phyloP scores from a whole-genome alignment of 305 asterid species.

The Rubia peregrina region DNA sequence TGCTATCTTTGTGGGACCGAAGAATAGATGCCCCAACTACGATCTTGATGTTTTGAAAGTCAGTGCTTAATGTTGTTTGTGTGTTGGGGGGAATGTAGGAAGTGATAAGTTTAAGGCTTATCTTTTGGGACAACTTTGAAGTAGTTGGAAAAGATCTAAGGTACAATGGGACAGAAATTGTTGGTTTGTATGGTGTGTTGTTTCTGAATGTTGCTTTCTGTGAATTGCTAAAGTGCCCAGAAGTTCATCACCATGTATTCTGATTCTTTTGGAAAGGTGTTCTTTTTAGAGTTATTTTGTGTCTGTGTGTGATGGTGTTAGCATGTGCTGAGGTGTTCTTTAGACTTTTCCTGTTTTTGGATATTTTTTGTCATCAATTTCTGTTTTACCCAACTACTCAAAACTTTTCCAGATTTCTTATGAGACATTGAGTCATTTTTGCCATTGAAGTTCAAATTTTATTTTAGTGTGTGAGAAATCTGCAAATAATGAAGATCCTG shows the following conservation, averaged over 20 bases:
- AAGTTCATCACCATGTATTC: slow-evolving; percentile 2
- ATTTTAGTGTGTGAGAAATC: not conserved
- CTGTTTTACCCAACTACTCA: not conserved
- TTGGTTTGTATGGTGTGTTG: too few relatives aligned
- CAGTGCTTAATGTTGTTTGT: not conserved
- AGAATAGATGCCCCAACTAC: slow-evolving; percentile 29
- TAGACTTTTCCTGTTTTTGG: slow-evolving; percentile 3
- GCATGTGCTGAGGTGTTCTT: not conserved
- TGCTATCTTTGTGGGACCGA: slow-evolving; percentile 35
- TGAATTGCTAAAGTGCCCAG: too few relatives aligned
- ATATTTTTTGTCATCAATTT: not conserved
- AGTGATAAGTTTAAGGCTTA: not conserved
- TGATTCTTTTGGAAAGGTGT: slow-evolving; percentile 12
- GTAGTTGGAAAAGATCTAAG: too few relatives aligned
- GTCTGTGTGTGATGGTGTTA: not conserved
- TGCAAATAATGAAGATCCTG: not conserved
- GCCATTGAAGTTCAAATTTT: not conserved
- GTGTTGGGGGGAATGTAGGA: not conserved
- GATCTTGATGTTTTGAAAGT: slow-evolving; percentile 19
- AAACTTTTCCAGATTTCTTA: not conserved
- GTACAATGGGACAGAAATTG: too few relatives aligned
- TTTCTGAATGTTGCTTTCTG: too few relatives aligned
- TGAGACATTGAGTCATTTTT: not conserved
- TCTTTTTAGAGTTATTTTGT: slow-evolving; percentile 12
- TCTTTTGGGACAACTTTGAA: slow-evolving; percentile 6